Percentiles rank a stretch among this genome's conserved stretches.
Conservation (phyloP, 2,329 filamentous ascomycete species). For the Ophiostoma sp. region DNA sequence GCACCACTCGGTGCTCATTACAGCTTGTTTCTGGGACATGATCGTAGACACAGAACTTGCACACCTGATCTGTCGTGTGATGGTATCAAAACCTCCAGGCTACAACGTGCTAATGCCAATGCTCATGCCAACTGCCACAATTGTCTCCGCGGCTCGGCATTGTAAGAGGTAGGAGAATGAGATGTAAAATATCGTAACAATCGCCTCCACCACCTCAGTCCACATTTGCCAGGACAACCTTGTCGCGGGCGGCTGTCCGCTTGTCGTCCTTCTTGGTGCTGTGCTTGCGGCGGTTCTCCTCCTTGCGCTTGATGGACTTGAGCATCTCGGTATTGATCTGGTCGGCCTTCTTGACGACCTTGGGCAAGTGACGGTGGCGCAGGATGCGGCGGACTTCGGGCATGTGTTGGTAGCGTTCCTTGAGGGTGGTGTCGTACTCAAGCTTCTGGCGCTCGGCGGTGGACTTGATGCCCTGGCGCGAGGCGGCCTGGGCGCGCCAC, state of each 20-base stretch:
- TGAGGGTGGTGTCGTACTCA: constrained; percentile 86
- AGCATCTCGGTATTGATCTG: constrained; percentile 94
- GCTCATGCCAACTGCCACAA: not conserved
- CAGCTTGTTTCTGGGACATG: too few species aligned
- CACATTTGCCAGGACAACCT: constrained; percentile 76
- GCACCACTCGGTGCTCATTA: too few species aligned
- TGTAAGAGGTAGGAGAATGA: not conserved
- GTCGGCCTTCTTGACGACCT: constrained; percentile 90
- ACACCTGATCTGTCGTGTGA: not conserved
- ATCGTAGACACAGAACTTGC: not conserved
- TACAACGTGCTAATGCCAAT: not conserved
- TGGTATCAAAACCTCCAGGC: not conserved
- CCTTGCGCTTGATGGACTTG: constrained; percentile 79
- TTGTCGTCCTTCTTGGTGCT: constrained; percentile 72
- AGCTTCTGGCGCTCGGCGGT: constrained; percentile 81
- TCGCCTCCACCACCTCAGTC: constrained; percentile 41
- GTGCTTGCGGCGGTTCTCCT: constrained; percentile 94
- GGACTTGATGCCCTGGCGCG: constrained; percentile 81
- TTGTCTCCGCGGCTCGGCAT: not conserved
- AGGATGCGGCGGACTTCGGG: constrained; percentile 90
- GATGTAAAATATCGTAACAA: not conserved
- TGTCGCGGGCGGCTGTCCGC: constrained; percentile 69
- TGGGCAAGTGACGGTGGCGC: constrained; percentile 86
- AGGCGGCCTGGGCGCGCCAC: constrained; percentile 85
- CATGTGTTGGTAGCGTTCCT: constrained; percentile 88